Evolutionary conservation across 1,139 yeast genomes (phyloP).

Genomic region (Lodderomyces elongisporus): DNA sequence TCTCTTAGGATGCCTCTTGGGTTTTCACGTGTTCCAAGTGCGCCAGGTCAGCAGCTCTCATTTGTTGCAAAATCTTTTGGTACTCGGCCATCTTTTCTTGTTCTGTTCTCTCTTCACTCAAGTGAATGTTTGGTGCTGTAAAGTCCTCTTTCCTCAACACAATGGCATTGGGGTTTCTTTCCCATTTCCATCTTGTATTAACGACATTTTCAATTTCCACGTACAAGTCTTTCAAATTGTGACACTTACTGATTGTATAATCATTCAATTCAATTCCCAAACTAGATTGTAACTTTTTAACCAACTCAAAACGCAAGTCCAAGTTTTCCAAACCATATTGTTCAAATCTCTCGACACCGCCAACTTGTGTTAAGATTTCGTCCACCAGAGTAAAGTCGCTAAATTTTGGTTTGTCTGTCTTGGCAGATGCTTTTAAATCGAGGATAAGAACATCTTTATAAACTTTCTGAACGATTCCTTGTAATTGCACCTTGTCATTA

Average conservation of each 20-base stretch:
- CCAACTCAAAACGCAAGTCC: conserved; percentile 50
- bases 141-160: conserved; percentile 40
- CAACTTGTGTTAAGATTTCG: too few relatives aligned
- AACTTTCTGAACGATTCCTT: conserved; percentile 22
- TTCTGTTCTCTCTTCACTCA: conserved; percentile 38
- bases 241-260: conserved; percentile 47
- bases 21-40: too few relatives aligned
- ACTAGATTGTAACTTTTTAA: conserved; percentile 52
- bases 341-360: too few relatives aligned
- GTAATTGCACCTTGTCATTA: conserved; percentile 19
- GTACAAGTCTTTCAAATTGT: conserved; percentile 42
- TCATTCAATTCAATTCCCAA: conserved; percentile 71
- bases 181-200: conserved; percentile 49
- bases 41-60: not conserved
- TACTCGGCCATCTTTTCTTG: conserved; percentile 27
- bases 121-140: conserved; percentile 43
- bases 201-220: conserved; percentile 41
- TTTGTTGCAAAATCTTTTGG: conserved; percentile 11
- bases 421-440: conserved; percentile 8
- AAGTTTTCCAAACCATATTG: conserved; percentile 53
- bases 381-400: conserved; percentile 16
- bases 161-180: conserved; percentile 70
- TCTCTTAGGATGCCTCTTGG: too few relatives aligned
- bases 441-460: conserved; percentile 16
- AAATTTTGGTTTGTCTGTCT: conserved; percentile 1